Conservation (phyloP, 2,329 filamentous ascomycete genomes). For the Coleophoma cylindrospora region DNA sequence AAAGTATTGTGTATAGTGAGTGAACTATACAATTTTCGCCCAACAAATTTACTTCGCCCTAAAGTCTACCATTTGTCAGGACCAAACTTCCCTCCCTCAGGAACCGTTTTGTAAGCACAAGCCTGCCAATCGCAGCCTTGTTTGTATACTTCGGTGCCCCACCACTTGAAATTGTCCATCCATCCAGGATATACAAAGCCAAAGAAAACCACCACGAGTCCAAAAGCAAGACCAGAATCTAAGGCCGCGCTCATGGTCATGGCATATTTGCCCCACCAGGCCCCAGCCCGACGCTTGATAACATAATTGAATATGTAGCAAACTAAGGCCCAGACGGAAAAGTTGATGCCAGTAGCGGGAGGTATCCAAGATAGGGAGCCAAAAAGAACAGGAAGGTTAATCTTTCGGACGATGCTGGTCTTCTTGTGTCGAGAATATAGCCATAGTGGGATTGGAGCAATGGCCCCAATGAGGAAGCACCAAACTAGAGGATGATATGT, state of each 20-base stretch:
- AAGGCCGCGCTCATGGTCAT: constrained; percentile 83
- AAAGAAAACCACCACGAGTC: constrained; percentile 80
- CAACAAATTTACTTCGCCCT: too few species aligned
- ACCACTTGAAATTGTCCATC: constrained; percentile 74
- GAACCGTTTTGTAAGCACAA: constrained; percentile 63
- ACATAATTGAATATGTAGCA: constrained; percentile 81
- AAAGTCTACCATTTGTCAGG: constrained; percentile 46
- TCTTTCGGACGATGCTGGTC: constrained; percentile 63
- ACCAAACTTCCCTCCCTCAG: constrained; percentile 61
- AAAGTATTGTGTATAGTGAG: too few species aligned
- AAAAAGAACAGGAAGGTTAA: constrained; percentile 79
- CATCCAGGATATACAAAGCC: constrained; percentile 77
- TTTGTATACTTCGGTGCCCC: constrained; percentile 84
- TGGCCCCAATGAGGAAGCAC: constrained; percentile 73
- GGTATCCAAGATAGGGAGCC: constrained; percentile 83
- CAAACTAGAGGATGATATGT: constrained; percentile 74
- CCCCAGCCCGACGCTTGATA: constrained; percentile 61
- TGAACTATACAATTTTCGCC: too few species aligned
- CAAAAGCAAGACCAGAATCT: constrained; percentile 77
- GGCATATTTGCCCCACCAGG: constrained; percentile 89
- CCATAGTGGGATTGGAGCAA: constrained; percentile 73
- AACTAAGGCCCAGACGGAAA: constrained; percentile 79
- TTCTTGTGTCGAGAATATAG: constrained; percentile 57
- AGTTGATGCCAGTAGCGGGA: constrained; percentile 81
- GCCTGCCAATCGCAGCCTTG: constrained; percentile 81